Percentiles rank a stretch among this genome's conserved stretches.
Evolutionary conservation across 139 green algal species (phyloP).

Genomic region (Choricystis sp.): DNA sequence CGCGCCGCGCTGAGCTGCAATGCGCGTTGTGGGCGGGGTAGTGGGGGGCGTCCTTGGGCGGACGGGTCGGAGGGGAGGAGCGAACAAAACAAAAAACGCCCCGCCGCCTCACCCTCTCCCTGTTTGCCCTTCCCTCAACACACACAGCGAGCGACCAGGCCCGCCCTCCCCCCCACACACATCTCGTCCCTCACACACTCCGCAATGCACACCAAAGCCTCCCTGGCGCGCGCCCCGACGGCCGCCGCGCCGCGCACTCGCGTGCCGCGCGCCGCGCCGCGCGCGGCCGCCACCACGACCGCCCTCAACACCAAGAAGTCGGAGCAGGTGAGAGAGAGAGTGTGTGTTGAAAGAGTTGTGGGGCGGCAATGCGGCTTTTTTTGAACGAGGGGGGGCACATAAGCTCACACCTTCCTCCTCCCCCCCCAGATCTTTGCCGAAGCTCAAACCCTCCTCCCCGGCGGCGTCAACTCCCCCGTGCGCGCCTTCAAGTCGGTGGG

Average conservation of each 20-base stretch:
- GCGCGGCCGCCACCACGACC: conserved; percentile 8
- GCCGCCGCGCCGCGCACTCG: neutral
- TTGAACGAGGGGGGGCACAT: neutral
- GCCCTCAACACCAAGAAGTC: conserved; percentile 27
- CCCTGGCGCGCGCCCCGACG: too few species aligned
- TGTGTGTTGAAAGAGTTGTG: neutral
- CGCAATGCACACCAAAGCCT: too few species aligned
- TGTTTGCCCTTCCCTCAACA: too few species aligned
- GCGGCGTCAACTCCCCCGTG: conserved; percentile 95
- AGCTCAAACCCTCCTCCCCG: conserved; percentile 82
- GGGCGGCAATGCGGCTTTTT: neutral
- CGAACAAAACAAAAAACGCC: too few species aligned
- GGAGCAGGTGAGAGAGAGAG: conserved; percentile 21
- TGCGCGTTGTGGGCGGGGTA: too few species aligned
- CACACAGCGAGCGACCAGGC: too few species aligned
- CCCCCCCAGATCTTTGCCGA: conserved; percentile 72
- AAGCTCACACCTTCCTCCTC: neutral
- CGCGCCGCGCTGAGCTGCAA: too few species aligned
- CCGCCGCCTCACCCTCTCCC: too few species aligned
- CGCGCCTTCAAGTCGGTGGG: conserved; percentile 96
- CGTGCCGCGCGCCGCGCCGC: conserved; percentile 8
- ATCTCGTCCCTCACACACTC: too few species aligned
- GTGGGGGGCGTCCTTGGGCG: too few species aligned
- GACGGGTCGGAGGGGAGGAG: too few species aligned
- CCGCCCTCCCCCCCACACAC: too few species aligned